A percentile compares a stretch with the other conserved stretches of the same genome.
These are phyloP conservation scores for Lactarius akahatsu DNA, from an alignment of 768 basidiomycete species.

Conservation along the genomic window DNA sequence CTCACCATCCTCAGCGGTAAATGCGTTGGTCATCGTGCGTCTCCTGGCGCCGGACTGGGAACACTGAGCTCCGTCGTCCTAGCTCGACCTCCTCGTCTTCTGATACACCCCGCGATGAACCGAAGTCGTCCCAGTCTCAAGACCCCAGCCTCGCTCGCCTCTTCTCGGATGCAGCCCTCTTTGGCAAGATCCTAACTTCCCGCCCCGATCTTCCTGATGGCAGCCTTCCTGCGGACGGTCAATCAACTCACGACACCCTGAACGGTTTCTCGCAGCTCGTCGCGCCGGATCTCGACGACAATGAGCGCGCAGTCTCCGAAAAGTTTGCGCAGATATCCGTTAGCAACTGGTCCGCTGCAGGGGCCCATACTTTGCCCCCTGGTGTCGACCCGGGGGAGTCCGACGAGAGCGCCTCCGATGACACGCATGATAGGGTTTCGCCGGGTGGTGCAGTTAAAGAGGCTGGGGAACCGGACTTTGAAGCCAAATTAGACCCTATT, in stretches of 20 bases:
- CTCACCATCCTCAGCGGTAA: background rate
- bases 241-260: constrained; percentile 29
- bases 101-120: constrained; percentile 2
- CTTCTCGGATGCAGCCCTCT: constrained; percentile 42
- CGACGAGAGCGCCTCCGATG: constrained; percentile 32
- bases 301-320: constrained; percentile 38
- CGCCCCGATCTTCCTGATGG: constrained; percentile 4
- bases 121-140: background rate
- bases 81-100: constrained; percentile 21
- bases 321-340: constrained; percentile 43
- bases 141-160: constrained; percentile 38
- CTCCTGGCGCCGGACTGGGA: background rate
- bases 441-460: constrained; percentile 2
- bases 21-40: constrained; percentile 14
- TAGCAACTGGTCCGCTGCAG: constrained; percentile 36
- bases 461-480: constrained; percentile 2
- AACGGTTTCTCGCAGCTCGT: constrained; percentile 45
- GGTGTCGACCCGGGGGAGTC: constrained; percentile 10
- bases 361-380: constrained; percentile 20
- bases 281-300: constrained; percentile 40
- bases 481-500: constrained; percentile 41
- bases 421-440: constrained; percentile 26
- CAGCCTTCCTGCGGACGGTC: background rate
- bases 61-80: background rate
- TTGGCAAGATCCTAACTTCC: constrained; percentile 38